Base-by-base conservation (phyloP, 345 rosid genomes). In the Salix udensis region DNA sequence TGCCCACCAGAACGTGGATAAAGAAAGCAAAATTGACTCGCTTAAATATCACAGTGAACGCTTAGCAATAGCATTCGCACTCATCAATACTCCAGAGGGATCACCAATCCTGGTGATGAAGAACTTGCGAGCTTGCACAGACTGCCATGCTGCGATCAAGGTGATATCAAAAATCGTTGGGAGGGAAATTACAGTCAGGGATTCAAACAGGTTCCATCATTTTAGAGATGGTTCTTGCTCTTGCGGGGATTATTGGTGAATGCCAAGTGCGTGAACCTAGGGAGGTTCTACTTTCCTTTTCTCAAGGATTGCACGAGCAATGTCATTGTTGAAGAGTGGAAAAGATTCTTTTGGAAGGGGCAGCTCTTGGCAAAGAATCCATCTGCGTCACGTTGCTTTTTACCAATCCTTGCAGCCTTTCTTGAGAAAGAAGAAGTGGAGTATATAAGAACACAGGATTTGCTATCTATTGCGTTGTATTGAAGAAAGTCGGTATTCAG, bases 71-170 rank as follows among this genome's bases (percentile, higher is more conserved):
- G 98, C 97, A 52, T 91, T 88, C 77, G 92, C 98, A 7, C 82
- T 95, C 67, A 93, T 95, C 62, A 90, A 87, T 69, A 90, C 97
- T 13, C 91, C 94, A 8, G 86, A 90, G 85, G 91, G 91, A 71
- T 88, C 79, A 23, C 96, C 94, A 0, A 86, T 95, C 74, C 82
- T 91, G 65, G 88, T 95, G 65, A 88, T 91, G 92, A 95, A 91
- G 88, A 95, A 95, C 81, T 80, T 95, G 76, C 81, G 98, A 79
- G 89, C 97, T 46, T 93, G 98, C 78, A 81, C 82, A 64, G 97
- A 93, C 68, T 91, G 98, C 79, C 98, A 95, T 80, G 88, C 88
- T 68, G 93, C 96, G 13, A 95, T 95, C 81, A 93, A 95, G 84
- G 82, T 91, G 65, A 91, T 91, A 36, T 90, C 97, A 3, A 95